Evolutionary conservation across 1,139 yeast species (phyloP).

Genomic region (Magnusiomyces sp.): DNA sequence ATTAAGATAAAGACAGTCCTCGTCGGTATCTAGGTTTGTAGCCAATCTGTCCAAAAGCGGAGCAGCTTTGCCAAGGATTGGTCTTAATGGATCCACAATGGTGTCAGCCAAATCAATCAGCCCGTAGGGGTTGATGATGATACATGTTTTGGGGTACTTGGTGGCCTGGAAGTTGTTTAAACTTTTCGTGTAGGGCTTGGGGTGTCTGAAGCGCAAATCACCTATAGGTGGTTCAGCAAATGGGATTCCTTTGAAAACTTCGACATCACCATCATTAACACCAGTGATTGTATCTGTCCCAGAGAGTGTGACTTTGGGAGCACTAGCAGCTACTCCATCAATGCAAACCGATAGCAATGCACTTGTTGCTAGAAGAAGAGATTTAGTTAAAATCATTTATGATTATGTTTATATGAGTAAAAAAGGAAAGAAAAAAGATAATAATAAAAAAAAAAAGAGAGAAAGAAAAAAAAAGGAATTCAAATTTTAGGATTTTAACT

Average conservation of each 20-base stretch:
- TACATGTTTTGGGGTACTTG: slow-evolving; percentile 2
- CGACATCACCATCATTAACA: slow-evolving; percentile 9
- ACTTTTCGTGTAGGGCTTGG: slow-evolving; percentile 5
- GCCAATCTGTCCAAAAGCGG: background rate
- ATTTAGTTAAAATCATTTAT: background rate
- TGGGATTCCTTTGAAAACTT: slow-evolving; percentile 23
- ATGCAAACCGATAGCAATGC: background rate
- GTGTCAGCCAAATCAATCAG: background rate
- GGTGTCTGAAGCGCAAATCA: slow-evolving; percentile 19
- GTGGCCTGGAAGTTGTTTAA: slow-evolving; percentile 8
- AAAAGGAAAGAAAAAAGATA: background rate
- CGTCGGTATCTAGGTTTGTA: slow-evolving; percentile 10
- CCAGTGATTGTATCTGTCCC: slow-evolving; percentile 10
- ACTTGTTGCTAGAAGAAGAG: background rate
- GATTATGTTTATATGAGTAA: background rate
- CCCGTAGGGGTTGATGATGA: slow-evolving; percentile 4
- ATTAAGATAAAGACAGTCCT: slow-evolving; percentile 22
- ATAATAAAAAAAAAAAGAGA: background rate
- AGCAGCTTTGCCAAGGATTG: background rate
- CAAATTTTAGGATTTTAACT: background rate
- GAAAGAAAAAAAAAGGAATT: background rate
- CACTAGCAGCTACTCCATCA: no score
- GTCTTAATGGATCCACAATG: background rate
- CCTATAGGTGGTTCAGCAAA: slow-evolving; percentile 25
- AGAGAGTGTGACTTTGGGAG: slow-evolving; percentile 8